Percentiles rank a stretch among this genome's conserved stretches.
phyloP scores from a whole-genome alignment of 495 filamentous ascomycete genomes.

The Bacidia gigantensis region DNA sequence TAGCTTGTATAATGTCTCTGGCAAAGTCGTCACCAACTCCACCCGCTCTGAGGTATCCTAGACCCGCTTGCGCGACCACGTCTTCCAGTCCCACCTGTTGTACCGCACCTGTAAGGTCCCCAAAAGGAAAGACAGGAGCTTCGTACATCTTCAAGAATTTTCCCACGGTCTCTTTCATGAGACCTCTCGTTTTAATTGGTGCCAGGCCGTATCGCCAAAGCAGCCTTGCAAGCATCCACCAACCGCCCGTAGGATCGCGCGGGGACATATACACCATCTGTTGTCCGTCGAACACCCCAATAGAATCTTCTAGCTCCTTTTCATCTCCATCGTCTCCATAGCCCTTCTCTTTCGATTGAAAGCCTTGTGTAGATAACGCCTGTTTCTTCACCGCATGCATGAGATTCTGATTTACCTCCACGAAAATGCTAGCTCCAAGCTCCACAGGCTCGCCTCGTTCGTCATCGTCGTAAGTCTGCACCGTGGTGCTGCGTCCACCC shows the following conservation, averaged over 20 bases:
- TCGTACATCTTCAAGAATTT: slow-evolving; percentile 76
- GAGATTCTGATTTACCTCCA: slow-evolving; percentile 72
- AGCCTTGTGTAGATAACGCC: slow-evolving; percentile 39
- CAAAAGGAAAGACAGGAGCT: slow-evolving; percentile 68
- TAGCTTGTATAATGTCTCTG: slow-evolving; percentile 79
- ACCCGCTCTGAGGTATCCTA: slow-evolving; percentile 55
- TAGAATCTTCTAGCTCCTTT: slow-evolving; percentile 25
- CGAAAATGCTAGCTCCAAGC: slow-evolving; percentile 86
- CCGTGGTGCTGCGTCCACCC: slow-evolving; percentile 81
- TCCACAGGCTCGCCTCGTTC: slow-evolving; percentile 50
- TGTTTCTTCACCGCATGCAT: slow-evolving; percentile 61
- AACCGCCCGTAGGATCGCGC: slow-evolving; percentile 41
- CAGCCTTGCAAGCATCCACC: slow-evolving; percentile 70
- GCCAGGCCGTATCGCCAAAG: slow-evolving; percentile 76
- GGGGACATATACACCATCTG: slow-evolving; percentile 49
- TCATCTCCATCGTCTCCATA: slow-evolving; percentile 26
- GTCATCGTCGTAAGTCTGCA: slow-evolving; percentile 62
- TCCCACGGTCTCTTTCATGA: slow-evolving; percentile 57
- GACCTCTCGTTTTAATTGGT: slow-evolving; percentile 55
- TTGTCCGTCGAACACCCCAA: slow-evolving; percentile 81
- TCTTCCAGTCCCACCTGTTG: slow-evolving; percentile 49
- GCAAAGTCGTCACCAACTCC: slow-evolving; percentile 51
- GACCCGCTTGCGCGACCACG: slow-evolving; percentile 54
- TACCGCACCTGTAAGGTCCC: slow-evolving; percentile 52
- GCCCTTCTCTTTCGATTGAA: slow-evolving; percentile 23